Conservation (phyloP, 768 basidiomycete genomes). For the Trametes coccinea region DNA sequence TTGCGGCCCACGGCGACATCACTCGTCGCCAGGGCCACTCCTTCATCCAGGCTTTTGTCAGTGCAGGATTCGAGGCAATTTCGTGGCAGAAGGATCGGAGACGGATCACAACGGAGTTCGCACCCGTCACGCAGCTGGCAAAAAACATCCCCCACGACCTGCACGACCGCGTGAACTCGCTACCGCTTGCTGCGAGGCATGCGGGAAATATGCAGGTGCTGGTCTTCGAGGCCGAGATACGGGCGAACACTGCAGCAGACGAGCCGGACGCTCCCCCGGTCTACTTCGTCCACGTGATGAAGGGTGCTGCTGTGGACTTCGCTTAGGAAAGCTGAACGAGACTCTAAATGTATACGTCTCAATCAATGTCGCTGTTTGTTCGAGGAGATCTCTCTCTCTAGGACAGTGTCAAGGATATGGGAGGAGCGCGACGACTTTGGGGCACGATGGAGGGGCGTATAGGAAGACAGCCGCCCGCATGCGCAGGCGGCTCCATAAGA, state of each 20-base stretch:
- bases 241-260: slow-evolving; percentile 60
- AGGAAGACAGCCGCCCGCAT: too few relatives aligned
- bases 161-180: slow-evolving; percentile 65
- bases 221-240: slow-evolving; percentile 67
- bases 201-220: slow-evolving; percentile 45
- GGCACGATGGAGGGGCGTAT: too few relatives aligned
- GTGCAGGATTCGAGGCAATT: slow-evolving; percentile 22
- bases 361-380: too few relatives aligned
- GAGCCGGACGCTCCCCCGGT: slow-evolving; percentile 74
- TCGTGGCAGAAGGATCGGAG: slow-evolving; percentile 25
- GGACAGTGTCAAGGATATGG: too few relatives aligned
- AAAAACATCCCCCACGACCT: slow-evolving; percentile 61
- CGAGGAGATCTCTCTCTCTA: too few relatives aligned
- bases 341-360: too few relatives aligned
- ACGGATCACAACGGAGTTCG: slow-evolving; percentile 23
- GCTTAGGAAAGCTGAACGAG: too few relatives aligned
- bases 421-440: too few relatives aligned
- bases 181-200: slow-evolving; percentile 40
- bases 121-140: slow-evolving; percentile 26
- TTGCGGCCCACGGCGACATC: not conserved
- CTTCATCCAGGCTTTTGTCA: slow-evolving; percentile 4
- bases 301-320: too few relatives aligned
- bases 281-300: slow-evolving; percentile 64
- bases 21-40: not conserved
- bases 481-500: too few relatives aligned